Evolutionary conservation across 768 basidiomycete genomes (phyloP).

Genomic region (Cystofilobasidium bisporidii): DNA sequence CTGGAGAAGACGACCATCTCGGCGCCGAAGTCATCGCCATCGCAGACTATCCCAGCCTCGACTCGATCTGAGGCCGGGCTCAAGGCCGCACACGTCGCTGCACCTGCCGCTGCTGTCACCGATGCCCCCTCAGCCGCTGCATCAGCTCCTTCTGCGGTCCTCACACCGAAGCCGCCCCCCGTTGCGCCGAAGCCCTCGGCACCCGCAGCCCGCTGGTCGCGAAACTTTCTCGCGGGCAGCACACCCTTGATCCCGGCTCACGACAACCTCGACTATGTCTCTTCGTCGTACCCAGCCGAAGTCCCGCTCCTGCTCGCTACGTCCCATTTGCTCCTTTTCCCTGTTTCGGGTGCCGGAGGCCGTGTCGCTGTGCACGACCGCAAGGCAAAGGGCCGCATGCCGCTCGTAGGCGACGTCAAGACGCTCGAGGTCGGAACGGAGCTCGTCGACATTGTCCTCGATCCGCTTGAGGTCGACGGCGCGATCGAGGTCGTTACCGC

Average conservation of each 20-base stretch:
- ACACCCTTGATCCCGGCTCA: constrained; percentile 41
- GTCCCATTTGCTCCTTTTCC: constrained; percentile 37
- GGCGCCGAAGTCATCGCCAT: no score
- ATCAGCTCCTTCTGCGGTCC: background rate
- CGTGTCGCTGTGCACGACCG: constrained; percentile 38
- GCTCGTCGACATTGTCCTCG: constrained; percentile 38
- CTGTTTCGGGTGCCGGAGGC: constrained; percentile 41
- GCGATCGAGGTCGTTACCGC: constrained; percentile 33
- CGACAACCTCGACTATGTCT: constrained; percentile 38
- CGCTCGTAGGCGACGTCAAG: constrained; percentile 32
- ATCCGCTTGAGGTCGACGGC: constrained; percentile 31
- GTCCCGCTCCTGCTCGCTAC: constrained; percentile 39
- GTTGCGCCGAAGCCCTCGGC: background rate
- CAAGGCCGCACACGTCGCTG: no score
- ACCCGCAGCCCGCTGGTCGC: constrained; percentile 38
- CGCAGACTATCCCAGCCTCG: no score
- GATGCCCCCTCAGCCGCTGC: background rate
- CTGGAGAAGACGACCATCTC: no score
- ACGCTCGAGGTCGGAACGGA: constrained; percentile 36
- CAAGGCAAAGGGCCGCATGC: constrained; percentile 37
- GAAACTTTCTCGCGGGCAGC: constrained; percentile 41
- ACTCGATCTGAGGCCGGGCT: no score
- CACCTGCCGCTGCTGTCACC: no score
- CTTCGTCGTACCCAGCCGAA: constrained; percentile 35
- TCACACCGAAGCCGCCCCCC: background rate